Conservation (phyloP, 495 filamentous ascomycete species). For the Aspergillus avenaceus region DNA sequence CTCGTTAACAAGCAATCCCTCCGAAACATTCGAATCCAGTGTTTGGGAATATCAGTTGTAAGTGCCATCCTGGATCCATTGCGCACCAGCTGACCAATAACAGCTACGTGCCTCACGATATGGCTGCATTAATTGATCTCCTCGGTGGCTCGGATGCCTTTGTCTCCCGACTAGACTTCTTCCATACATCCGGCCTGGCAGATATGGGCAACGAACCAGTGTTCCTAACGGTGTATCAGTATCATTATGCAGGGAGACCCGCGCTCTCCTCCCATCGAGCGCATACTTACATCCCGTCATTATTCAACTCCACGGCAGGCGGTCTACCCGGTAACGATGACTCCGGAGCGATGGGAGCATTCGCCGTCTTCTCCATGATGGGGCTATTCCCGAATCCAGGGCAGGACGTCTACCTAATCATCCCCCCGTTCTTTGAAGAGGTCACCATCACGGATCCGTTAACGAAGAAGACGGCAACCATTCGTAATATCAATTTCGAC, state of each 20-base stretch:
- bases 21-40: conserved; percentile 61
- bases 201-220: conserved; percentile 70
- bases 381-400: conserved; percentile 56
- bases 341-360: conserved; percentile 58
- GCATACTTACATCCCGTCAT: conserved; percentile 41
- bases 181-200: conserved; percentile 46
- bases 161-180: conserved; percentile 59
- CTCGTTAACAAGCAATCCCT: conserved; percentile 55
- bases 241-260: conserved; percentile 67
- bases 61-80: background rate
- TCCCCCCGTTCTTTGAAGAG: conserved; percentile 52
- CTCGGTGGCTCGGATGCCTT: conserved; percentile 58
- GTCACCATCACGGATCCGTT: conserved; percentile 49
- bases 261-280: conserved; percentile 46
- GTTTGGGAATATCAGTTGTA: conserved; percentile 73
- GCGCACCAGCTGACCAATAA: background rate
- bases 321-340: conserved; percentile 60
- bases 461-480: conserved; percentile 57
- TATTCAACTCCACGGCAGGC: conserved; percentile 34
- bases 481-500: conserved; percentile 58
- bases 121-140: conserved; percentile 53
- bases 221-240: conserved; percentile 68
- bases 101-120: conserved; percentile 69
- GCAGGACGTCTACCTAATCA: conserved; percentile 55
- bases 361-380: conserved; percentile 56